phyloP scores from a whole-genome alignment of 352 stramenopile species.

The Globisporangium megalacanthum region DNA sequence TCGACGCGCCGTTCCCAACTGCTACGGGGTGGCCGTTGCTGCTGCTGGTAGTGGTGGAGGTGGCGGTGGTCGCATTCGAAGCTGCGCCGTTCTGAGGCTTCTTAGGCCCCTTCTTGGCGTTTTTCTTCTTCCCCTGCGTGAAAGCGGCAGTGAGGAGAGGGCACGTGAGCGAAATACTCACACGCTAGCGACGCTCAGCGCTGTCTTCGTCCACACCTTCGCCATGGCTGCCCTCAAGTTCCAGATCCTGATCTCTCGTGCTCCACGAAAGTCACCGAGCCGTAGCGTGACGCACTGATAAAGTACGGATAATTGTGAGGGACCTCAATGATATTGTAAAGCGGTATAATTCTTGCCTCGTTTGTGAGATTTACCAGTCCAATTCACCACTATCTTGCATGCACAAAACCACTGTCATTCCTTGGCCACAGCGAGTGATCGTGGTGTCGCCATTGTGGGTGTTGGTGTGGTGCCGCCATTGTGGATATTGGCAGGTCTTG shows the following conservation, averaged over 20 bases:
- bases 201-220: background rate
- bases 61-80: conserved; percentile 4
- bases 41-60: background rate
- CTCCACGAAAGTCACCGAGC: too few relatives aligned
- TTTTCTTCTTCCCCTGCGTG: conserved; percentile 36
- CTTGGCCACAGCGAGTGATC: too few relatives aligned
- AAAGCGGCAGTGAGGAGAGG: background rate
- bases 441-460: background rate
- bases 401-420: too few relatives aligned
- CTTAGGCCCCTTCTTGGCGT: conserved; percentile 41
- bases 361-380: too few relatives aligned
- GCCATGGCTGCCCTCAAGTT: background rate
- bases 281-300: too few relatives aligned
- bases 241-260: background rate
- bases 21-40: background rate
- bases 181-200: background rate
- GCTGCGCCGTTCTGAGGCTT: conserved; percentile 36
- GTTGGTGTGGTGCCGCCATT: background rate
- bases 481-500: too few relatives aligned
- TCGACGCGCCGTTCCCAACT: conserved; percentile 4
- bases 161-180: background rate
- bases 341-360: too few relatives aligned
- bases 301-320: too few relatives aligned
- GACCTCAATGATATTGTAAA: too few relatives aligned
- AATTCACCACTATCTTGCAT: background rate